Conservation (phyloP, 768 basidiomycete species). For the Collybia nuda region DNA sequence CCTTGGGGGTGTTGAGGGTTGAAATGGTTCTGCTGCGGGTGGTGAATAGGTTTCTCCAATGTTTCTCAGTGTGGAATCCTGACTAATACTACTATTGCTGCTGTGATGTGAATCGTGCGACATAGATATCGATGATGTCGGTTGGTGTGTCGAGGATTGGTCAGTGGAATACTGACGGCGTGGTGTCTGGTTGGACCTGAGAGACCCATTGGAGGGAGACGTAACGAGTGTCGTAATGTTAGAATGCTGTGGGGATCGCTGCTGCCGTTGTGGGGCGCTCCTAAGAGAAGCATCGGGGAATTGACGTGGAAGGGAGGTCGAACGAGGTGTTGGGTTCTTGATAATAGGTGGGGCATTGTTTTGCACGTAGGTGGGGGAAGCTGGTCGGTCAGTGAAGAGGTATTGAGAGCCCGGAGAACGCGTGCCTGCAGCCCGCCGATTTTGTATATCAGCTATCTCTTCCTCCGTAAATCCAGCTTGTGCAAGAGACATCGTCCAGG, state of each 20-base stretch:
- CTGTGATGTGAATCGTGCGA: slow-evolving; percentile 21
- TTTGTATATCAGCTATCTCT: slow-evolving; percentile 63
- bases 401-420: slow-evolving; percentile 34
- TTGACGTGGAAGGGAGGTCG: slow-evolving; percentile 34
- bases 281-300: slow-evolving; percentile 27
- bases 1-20: slow-evolving; percentile 30
- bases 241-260: slow-evolving; percentile 3
- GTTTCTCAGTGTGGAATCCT: slow-evolving; percentile 3
- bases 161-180: slow-evolving; percentile 8
- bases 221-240: slow-evolving; percentile 8
- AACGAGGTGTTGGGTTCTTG: slow-evolving; percentile 29
- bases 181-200: slow-evolving; percentile 14
- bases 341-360: slow-evolving; percentile 19
- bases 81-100: slow-evolving; percentile 7
- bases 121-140: slow-evolving; percentile 18
- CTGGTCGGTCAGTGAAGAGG: slow-evolving; percentile 34
- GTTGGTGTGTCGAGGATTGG: slow-evolving; percentile 5
- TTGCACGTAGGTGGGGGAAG: slow-evolving; percentile 25
- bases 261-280: slow-evolving; percentile 5
- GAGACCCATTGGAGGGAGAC: slow-evolving; percentile 17
- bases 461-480: slow-evolving; percentile 67
- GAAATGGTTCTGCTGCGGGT: background rate
- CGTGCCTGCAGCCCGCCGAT: slow-evolving; percentile 32
- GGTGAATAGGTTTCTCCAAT: slow-evolving; percentile 1
- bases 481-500: slow-evolving; percentile 64